These are phyloP conservation scores for Diaporthe nobilis DNA, from an alignment of 2,329 filamentous ascomycete species.

Conservation along the genomic window DNA sequence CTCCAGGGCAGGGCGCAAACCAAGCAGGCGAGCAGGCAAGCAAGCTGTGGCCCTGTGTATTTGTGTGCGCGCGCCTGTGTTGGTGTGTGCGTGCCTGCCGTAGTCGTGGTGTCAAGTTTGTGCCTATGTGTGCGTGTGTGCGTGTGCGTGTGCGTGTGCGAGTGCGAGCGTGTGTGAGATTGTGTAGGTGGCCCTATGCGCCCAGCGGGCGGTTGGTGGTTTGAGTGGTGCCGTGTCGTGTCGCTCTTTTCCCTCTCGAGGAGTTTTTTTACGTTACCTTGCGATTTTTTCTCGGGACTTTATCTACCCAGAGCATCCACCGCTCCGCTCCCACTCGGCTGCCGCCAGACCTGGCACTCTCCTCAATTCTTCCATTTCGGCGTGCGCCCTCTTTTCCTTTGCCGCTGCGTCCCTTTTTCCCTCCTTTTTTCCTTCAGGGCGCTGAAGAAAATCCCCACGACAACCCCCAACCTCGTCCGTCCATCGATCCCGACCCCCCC, in stretches of 20 bases:
- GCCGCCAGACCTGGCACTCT: constrained; percentile 27
- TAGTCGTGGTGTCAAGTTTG: constrained; percentile 7
- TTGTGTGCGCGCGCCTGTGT: not conserved
- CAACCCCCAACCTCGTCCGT: constrained; percentile 20
- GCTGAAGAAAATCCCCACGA: constrained; percentile 32
- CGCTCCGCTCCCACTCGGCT: constrained; percentile 36
- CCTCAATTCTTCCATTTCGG: constrained; percentile 29
- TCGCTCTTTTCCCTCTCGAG: constrained; percentile 37
- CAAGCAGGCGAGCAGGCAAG: not conserved
- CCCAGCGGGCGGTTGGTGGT: constrained; percentile 27
- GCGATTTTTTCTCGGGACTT: constrained; percentile 39
- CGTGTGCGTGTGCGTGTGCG: not conserved
- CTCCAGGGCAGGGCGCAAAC: not conserved
- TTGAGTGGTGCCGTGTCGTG: constrained; percentile 27
- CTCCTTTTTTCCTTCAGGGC: constrained; percentile 31
- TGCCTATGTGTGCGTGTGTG: not conserved
- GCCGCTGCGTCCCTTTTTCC: constrained; percentile 29
- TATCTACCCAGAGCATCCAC: constrained; percentile 38
- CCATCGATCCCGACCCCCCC: constrained; percentile 8
- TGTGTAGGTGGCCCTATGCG: constrained; percentile 27
- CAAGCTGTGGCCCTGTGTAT: not conserved
- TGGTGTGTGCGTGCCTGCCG: not conserved
- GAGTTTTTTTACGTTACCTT: constrained; percentile 34
- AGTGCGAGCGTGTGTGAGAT: not conserved
- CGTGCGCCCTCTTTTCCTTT: constrained; percentile 32